Evolutionary conservation across 2,329 filamentous ascomycete genomes (phyloP).

Genomic region (Pseudocercospora fuligena): DNA sequence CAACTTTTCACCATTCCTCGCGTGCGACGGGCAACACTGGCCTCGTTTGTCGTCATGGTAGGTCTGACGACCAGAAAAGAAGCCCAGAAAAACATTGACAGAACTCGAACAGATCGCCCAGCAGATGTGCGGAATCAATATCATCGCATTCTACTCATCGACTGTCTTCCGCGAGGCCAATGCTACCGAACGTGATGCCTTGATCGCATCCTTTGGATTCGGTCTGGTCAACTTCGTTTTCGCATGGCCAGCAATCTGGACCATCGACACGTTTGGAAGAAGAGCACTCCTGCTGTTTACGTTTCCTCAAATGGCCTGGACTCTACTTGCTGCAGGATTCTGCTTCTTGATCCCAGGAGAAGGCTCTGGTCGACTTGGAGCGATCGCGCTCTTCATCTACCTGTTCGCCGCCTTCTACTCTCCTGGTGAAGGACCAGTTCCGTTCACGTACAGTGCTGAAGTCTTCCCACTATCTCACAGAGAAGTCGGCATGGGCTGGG

Average conservation of each 20-base stretch:
- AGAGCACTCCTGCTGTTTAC: slow-evolving; percentile 45
- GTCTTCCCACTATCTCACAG: slow-evolving; percentile 73
- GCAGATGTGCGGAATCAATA: slow-evolving; percentile 28
- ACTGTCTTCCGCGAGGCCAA: slow-evolving; percentile 44
- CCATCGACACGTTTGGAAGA: slow-evolving; percentile 45
- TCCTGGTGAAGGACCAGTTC: slow-evolving; percentile 59
- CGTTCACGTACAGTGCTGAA: slow-evolving; percentile 71
- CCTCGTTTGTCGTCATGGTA: slow-evolving; percentile 41
- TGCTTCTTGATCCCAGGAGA: slow-evolving; percentile 44
- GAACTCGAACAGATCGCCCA: background rate
- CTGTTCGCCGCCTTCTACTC: slow-evolving; percentile 53
- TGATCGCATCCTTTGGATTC: slow-evolving; percentile 50
- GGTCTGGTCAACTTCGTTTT: slow-evolving; percentile 54
- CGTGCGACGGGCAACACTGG: slow-evolving; percentile 48
- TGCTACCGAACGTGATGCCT: slow-evolving; percentile 41
- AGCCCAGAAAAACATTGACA: background rate
- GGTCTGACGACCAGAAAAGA: slow-evolving; percentile 14
- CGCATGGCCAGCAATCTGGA: slow-evolving; percentile 44
- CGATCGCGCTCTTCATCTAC: slow-evolving; percentile 57
- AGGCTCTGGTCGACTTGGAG: slow-evolving; percentile 47
- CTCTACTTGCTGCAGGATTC: slow-evolving; percentile 55
- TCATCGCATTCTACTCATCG: slow-evolving; percentile 44
- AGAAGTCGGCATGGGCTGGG: slow-evolving; percentile 73
- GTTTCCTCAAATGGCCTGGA: slow-evolving; percentile 53
- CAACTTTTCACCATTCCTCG: slow-evolving; percentile 57